phyloP scores from a whole-genome alignment of 108 stramenopile genomes.

The Skeletonema menzelii region DNA sequence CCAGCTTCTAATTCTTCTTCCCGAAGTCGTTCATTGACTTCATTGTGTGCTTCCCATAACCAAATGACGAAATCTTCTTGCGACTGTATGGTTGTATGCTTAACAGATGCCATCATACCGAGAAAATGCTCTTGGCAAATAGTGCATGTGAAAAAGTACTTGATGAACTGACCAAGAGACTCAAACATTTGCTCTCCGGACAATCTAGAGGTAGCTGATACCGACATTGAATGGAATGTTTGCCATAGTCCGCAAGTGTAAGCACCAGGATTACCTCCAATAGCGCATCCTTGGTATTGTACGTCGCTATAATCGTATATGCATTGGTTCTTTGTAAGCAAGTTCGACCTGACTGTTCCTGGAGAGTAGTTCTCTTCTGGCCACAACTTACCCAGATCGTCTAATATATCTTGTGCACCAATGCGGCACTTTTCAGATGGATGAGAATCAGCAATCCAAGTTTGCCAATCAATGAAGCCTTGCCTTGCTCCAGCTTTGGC shows the following conservation, averaged over 20 bases:
- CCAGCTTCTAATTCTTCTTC: background rate
- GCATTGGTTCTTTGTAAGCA: background rate
- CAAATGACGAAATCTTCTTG: background rate
- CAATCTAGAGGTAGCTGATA: background rate
- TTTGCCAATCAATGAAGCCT: background rate
- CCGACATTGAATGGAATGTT: background rate
- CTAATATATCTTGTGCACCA: background rate
- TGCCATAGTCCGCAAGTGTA: background rate
- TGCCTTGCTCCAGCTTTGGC: background rate
- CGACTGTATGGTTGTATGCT: background rate
- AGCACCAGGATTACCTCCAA: background rate
- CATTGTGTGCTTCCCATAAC: background rate
- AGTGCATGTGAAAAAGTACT: slow-evolving; percentile 4
- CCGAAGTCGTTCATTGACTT: background rate
- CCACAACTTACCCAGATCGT: background rate
- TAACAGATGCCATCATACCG: background rate
- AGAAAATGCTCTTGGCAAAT: background rate
- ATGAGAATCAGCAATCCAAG: background rate
- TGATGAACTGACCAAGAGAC: background rate
- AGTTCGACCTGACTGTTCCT: background rate
- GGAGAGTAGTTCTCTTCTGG: background rate
- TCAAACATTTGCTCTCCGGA: too few species aligned
- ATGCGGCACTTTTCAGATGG: background rate
- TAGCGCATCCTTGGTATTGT: background rate
- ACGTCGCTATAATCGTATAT: background rate